phyloP scores from a whole-genome alignment of 164 flowering plant genomes.

The Vitis rotundifolia region DNA sequence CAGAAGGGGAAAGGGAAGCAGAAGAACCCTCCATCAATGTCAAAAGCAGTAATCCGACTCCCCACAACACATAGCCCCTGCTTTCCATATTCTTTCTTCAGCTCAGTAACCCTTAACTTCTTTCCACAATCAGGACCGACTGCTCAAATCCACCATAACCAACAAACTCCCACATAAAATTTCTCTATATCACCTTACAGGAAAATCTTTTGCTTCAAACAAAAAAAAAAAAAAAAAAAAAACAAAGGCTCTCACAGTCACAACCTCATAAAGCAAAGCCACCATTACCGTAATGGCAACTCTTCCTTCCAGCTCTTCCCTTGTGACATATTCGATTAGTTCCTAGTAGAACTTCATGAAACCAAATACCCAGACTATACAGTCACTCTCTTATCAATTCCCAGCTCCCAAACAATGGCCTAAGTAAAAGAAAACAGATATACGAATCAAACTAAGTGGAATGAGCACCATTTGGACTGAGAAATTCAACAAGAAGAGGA shows the following conservation, averaged over 20 bases:
- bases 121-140: constrained; percentile 16
- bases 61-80: constrained; percentile 27
- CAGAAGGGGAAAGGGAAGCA: constrained; percentile 92
- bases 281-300: constrained; percentile 7
- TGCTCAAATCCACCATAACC: constrained; percentile 22
- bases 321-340: background rate
- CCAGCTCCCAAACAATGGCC: constrained; percentile 8
- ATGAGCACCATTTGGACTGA: constrained; percentile 14
- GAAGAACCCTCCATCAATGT: constrained; percentile 42
- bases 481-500: constrained; percentile 20
- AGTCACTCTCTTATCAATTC: constrained; percentile 6
- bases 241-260: constrained; percentile 14
- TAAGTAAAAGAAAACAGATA: constrained; percentile 7
- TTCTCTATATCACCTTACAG: too few relatives aligned
- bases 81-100: constrained; percentile 41
- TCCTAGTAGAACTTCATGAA: background rate
- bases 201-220: too few relatives aligned
- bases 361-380: constrained; percentile 20
- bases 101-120: constrained; percentile 19
- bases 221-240: background rate
- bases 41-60: constrained; percentile 50
- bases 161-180: constrained; percentile 1
- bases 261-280: constrained; percentile 14
- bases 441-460: constrained; percentile 8
- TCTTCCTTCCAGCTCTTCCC: constrained; percentile 7